Evolutionary conservation across 1,284 basidiomycete genomes (phyloP).

Genomic region (Erythrobasidium hasegawianum): DNA sequence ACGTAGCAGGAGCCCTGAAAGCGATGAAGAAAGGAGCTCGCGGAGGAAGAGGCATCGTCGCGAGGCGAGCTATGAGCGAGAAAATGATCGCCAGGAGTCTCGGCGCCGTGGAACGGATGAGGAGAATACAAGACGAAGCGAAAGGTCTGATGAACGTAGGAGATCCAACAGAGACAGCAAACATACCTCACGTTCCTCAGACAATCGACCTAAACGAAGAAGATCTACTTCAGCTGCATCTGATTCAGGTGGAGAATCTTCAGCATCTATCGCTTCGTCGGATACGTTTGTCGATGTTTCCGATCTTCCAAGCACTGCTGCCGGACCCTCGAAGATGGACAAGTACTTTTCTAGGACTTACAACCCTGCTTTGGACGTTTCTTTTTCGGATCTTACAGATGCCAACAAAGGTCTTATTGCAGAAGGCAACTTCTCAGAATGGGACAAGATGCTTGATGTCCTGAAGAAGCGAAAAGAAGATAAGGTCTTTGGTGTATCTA

Average conservation of each 20-base stretch:
- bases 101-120: too few species aligned
- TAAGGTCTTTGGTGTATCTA: slow-evolving; percentile 65
- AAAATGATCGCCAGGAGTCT: neutral
- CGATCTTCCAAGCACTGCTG: neutral
- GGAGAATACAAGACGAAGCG: too few species aligned
- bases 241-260: slow-evolving; percentile 6
- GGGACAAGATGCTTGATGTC: slow-evolving; percentile 83
- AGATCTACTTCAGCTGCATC: neutral
- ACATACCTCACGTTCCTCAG: neutral
- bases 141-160: too few species aligned
- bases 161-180: neutral
- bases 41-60: neutral
- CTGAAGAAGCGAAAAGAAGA: slow-evolving; percentile 68
- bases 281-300: slow-evolving; percentile 20
- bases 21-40: neutral
- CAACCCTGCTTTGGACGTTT: slow-evolving; percentile 79
- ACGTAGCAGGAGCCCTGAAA: too few species aligned
- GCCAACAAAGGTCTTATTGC: slow-evolving; percentile 54
- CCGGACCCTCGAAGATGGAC: slow-evolving; percentile 73
- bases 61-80: neutral
- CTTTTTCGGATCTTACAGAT: slow-evolving; percentile 56
- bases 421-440: slow-evolving; percentile 70
- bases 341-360: slow-evolving; percentile 83
- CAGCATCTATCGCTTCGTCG: slow-evolving; percentile 27
- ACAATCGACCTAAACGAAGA: too few species aligned